Conservation (phyloP, 2,329 filamentous ascomycete species). For the Fusarium longipes region DNA sequence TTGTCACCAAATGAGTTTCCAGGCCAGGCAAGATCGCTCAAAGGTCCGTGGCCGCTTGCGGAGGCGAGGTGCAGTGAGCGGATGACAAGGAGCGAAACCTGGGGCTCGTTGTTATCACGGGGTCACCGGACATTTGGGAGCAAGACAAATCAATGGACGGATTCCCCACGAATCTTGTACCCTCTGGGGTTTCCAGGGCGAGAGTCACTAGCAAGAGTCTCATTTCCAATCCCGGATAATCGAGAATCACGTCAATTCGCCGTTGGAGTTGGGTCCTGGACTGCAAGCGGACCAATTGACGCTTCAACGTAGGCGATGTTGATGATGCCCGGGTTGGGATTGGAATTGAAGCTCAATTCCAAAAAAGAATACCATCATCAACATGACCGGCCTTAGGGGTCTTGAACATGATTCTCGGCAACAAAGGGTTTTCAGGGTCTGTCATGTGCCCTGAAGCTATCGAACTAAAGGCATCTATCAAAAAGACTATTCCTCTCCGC, state of each 20-base stretch:
- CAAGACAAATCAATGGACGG: conserved; percentile 30
- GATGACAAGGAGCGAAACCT: conserved; percentile 43
- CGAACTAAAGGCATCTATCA: conserved; percentile 18
- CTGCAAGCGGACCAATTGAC: conserved; percentile 39
- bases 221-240: conserved; percentile 37
- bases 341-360: conserved; percentile 28
- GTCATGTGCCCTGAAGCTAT: conserved; percentile 34
- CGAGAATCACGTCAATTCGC: conserved; percentile 38
- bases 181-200: conserved; percentile 23
- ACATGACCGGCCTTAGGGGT: conserved; percentile 10
- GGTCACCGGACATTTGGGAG: conserved; percentile 39
- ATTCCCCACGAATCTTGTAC: conserved; percentile 22
- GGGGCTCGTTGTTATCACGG: conserved; percentile 41
- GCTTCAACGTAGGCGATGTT: conserved; percentile 7
- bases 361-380: conserved; percentile 24
- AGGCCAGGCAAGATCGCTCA: conserved; percentile 33
- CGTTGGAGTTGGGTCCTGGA: conserved; percentile 22
- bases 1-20: conserved; percentile 28
- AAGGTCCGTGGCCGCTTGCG: conserved; percentile 40
- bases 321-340: conserved; percentile 24
- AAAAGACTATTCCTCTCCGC: conserved; percentile 26
- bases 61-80: conserved; percentile 46
- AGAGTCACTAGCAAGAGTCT: conserved; percentile 33
- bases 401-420: conserved; percentile 16
- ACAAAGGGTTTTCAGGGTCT: conserved; percentile 26